Evolutionary conservation across 2,329 filamentous ascomycete genomes (phyloP), one percentile per base, ranked within the genome.

Genomic region (Trichoderma brevicompactum): DNA sequence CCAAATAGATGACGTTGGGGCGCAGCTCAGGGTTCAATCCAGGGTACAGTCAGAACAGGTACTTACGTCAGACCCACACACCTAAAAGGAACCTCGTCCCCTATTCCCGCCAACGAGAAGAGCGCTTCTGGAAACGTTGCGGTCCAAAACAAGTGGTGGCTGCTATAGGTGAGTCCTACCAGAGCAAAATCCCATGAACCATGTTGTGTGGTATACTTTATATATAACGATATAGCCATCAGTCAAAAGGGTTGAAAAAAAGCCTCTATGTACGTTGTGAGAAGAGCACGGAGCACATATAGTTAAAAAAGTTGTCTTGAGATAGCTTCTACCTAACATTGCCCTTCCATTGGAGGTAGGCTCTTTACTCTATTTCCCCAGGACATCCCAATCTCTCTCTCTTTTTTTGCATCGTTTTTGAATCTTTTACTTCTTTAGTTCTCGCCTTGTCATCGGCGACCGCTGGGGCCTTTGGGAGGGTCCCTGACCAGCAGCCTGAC

Each of bases 401-500:
- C 54, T 65, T 64, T 65, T 65, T 65, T 60, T 56, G 19, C 41
- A 23, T 49, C 12, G 62, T 65, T 65, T 61, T 67, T 52, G 19
- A 15, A 49, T 67, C 68, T 71, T 74, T 74, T 76, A 74, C 72
- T 72, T 66, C 68, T 73, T 76, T 74, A 68, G 65, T 58, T 69
- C 64, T 67, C 56, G 68, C 55, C 40, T 69, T 66, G 78, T 75
- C 78, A 79, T 75, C 81, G 78, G 66, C 77, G 79, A 58, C 77
- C 80, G 68, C 81, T 82, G n/a, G 84, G 83, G 2, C 83, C 83
- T 78, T 85, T 86, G 64, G 84, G 83, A 67, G 83, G 81, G 69
- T 87, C 86, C 70, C 87, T 80, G 63, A 89, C 87, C 69, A 89
- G 78, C 71, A 89, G 80, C 75, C 86, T 82, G 64, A 89, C 86